These are phyloP conservation scores for Polygonum aviculare DNA, from an alignment of 148 eudicot genomes.

Conservation along the genomic window DNA sequence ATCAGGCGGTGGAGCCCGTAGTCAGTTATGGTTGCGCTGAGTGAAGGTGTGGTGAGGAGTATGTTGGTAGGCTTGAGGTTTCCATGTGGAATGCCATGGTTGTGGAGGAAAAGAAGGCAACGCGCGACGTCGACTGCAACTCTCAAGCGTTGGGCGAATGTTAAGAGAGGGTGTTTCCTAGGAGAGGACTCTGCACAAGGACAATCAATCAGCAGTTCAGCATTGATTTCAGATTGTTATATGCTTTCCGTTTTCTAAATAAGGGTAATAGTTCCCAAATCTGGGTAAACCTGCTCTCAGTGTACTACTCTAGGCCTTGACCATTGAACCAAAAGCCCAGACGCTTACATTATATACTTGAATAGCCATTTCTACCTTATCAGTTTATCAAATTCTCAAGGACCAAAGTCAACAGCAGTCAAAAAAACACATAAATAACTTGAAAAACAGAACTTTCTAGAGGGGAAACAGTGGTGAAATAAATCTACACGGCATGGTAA, in stretches of 20 bases:
- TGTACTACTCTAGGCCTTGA: no score
- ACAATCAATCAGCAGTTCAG: background rate
- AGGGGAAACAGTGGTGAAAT: background rate
- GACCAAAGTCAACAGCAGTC: no score
- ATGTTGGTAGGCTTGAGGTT: constrained; percentile 87
- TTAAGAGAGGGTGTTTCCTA: constrained; percentile 57
- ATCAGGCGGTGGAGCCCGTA: constrained; percentile 82
- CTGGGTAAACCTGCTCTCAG: no score
- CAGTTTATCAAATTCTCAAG: no score
- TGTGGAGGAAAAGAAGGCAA: constrained; percentile 67
- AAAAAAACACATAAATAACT: background rate
- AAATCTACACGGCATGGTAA: no score
- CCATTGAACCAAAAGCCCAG: no score
- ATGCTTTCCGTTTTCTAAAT: no score
- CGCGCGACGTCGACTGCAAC: constrained; percentile 78
- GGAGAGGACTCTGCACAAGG: constrained; percentile 73
- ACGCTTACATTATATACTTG: background rate
- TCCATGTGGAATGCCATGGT: constrained; percentile 74
- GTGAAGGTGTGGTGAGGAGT: constrained; percentile 40
- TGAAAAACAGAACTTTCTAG: background rate
- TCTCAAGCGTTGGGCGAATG: constrained; percentile 67
- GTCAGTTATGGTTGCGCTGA: constrained; percentile 51
- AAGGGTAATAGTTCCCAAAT: no score
- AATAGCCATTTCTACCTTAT: background rate
- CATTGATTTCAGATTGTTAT: background rate